Conservation (phyloP, 2,329 filamentous ascomycete genomes). For the Penicillium rolfsii region DNA sequence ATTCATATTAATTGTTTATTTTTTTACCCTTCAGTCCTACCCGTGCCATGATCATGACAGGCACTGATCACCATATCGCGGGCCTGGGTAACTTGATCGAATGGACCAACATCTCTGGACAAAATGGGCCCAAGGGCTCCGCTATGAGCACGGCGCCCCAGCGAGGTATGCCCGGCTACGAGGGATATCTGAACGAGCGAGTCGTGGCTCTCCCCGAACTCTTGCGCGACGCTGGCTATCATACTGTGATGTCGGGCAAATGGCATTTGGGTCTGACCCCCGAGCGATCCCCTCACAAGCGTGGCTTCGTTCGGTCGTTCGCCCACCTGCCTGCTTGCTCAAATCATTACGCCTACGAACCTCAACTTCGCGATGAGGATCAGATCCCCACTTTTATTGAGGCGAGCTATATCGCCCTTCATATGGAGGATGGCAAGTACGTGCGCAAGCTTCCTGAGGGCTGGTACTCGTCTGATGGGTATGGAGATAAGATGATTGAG, state of each 20-base stretch:
- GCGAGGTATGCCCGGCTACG: slow-evolving; percentile 63
- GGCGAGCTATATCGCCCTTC: slow-evolving; percentile 48
- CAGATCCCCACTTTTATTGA: slow-evolving; percentile 48
- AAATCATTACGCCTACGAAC: slow-evolving; percentile 62
- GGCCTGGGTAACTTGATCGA: slow-evolving; percentile 63
- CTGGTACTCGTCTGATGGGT: slow-evolving; percentile 60
- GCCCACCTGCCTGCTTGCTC: slow-evolving; percentile 64
- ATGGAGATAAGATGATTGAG: slow-evolving; percentile 56
- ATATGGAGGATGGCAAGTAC: slow-evolving; percentile 51
- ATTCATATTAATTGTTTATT: background rate
- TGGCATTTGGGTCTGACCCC: slow-evolving; percentile 65
- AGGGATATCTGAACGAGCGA: slow-evolving; percentile 65
- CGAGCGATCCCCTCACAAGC: slow-evolving; percentile 58
- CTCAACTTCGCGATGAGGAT: slow-evolving; percentile 45
- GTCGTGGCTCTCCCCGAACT: slow-evolving; percentile 64
- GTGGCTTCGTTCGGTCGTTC: slow-evolving; percentile 64
- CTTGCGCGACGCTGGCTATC: slow-evolving; percentile 61
- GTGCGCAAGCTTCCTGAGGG: slow-evolving; percentile 53
- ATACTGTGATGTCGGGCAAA: slow-evolving; percentile 65
- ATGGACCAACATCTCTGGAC: slow-evolving; percentile 59
- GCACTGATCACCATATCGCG: slow-evolving; percentile 61
- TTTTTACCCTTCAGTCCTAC: slow-evolving; percentile 48
- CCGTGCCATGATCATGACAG: slow-evolving; percentile 68
- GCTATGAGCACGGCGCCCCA: slow-evolving; percentile 58
- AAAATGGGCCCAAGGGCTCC: slow-evolving; percentile 57